Base-by-base conservation (phyloP, 352 stramenopile genomes). In the Pythium insidiosum region DNA sequence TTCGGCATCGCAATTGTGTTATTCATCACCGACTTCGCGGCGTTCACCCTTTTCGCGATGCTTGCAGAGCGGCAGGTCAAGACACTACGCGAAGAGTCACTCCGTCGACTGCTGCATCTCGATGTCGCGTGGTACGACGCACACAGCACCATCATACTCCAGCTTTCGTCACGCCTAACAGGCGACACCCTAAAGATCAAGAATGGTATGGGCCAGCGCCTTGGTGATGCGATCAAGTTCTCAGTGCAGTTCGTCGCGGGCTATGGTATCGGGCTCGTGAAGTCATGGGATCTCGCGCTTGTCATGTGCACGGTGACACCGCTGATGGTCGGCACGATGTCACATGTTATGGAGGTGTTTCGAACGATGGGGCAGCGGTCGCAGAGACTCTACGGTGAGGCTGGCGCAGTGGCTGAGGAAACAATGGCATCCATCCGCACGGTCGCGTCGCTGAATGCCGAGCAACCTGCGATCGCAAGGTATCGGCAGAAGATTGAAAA, bases 351-450 rank as follows among this genome's bases (percentile, higher is more conserved):
- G 30, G 63, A 50, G 20, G 38, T 39, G 18, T 30, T 69, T 9
- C 52, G 51, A 4, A 31, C 29, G n/a, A 38, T 43, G 9, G 35
- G 53, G 10, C 39, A 60, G 43, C 53, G 41, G 15, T 37, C 62
- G 1, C 67, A 83, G 28, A 58, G 70, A 37, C 31, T 79, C 20
- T 78, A 81, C 13, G 63, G 66, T 2, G 60, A 76, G 25, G 69
- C 66, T 1, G 67, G 67, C 2, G 65, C 66, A 3, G 52, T 82
- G 16, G 72, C 69, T 4, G 72, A 84, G 38, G 72, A 84, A 26
- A 84, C 69, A 7, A 43, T 84, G 13, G 53, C 63, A 31, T 63
- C 66, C n/a, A 84, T 84, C 22, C 72, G 68, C 43, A 84, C 71
- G 2, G 57, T 82, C n/a, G 58, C 52, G 16, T 76, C 66, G 6